A percentile compares a stretch with the other conserved stretches of the same genome.
phyloP scores from a whole-genome alignment of 2,329 filamentous ascomycete species.

The Fusarium euwallaceae region DNA sequence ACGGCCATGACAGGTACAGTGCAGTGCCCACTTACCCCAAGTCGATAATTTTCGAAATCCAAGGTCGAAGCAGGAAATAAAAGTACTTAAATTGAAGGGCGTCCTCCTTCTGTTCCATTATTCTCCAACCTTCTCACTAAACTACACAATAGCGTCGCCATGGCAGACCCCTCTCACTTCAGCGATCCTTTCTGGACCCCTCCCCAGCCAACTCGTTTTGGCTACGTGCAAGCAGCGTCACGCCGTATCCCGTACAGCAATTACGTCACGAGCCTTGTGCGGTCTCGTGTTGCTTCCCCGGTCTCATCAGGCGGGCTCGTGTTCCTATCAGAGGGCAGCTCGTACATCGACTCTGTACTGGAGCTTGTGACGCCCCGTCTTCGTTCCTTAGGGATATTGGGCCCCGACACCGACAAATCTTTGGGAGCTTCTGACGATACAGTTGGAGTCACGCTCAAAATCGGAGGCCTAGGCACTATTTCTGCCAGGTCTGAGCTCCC shows the following conservation, averaged over 20 bases:
- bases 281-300: not conserved
- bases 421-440: too few species aligned
- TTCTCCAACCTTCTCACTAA: not conserved
- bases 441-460: not conserved
- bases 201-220: too few species aligned
- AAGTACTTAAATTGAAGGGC: not conserved
- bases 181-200: not conserved
- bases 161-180: not conserved
- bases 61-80: too few species aligned
- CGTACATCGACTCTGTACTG: too few species aligned
- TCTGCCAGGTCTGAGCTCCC: not conserved
- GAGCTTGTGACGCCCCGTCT: too few species aligned
- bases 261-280: not conserved
- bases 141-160: not conserved
- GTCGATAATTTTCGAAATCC: not conserved
- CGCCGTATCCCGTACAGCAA: too few species aligned
- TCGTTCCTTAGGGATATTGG: too few species aligned
- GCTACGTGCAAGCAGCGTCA: too few species aligned
- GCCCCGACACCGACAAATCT: too few species aligned
- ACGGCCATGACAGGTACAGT: not conserved
- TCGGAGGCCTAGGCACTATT: constrained; percentile 1
- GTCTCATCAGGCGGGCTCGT: not conserved
- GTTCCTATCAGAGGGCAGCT: too few species aligned
- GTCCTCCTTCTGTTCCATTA: not conserved
- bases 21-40: not conserved